These are phyloP conservation scores for Ustilago bromivora DNA, from an alignment of 1,284 basidiomycete genomes.

Conservation along the genomic window DNA sequence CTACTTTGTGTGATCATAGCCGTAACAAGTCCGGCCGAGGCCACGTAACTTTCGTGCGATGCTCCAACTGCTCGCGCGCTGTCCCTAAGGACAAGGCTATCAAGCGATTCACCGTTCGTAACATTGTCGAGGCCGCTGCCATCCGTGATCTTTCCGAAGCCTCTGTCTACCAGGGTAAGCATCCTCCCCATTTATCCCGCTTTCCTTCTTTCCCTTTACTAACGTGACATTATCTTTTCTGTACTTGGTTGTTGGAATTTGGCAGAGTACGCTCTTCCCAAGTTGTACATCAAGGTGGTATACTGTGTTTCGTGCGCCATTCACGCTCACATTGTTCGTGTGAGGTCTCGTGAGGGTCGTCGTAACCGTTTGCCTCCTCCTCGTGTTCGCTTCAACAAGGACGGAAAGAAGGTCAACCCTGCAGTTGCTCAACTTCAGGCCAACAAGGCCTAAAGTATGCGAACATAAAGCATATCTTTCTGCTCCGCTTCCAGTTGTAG, in stretches of 20 bases:
- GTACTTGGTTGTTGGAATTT: not conserved
- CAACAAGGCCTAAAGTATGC: slow-evolving; percentile 28
- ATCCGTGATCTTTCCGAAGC: slow-evolving; percentile 98
- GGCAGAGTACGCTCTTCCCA: slow-evolving; percentile 94
- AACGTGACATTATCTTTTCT: not conserved
- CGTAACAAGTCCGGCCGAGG: slow-evolving; percentile 82
- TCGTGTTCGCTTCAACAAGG: slow-evolving; percentile 91
- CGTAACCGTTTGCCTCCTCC: slow-evolving; percentile 79
- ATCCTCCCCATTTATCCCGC: not conserved
- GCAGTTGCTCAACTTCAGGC: slow-evolving; percentile 63
- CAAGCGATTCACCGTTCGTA: slow-evolving; percentile 98
- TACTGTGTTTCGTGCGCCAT: slow-evolving; percentile 99
- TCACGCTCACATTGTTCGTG: slow-evolving; percentile 83
- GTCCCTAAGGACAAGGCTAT: slow-evolving; percentile 88
- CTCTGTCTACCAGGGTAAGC: slow-evolving; percentile 87
- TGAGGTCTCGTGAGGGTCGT: slow-evolving; percentile 67
- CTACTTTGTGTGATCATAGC: slow-evolving; percentile 71
- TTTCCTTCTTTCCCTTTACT: not conserved
- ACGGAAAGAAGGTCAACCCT: slow-evolving; percentile 81
- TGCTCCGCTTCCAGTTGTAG: not conserved
- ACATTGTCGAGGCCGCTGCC: slow-evolving; percentile 99
- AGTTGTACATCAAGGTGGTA: slow-evolving; percentile 98
- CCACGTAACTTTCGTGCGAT: slow-evolving; percentile 92
- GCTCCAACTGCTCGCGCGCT: slow-evolving; percentile 89
- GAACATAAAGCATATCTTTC: not conserved